A percentile compares a stretch with the other conserved stretches of the same genome.
phyloP scores from a whole-genome alignment of 495 filamentous ascomycete species.

The Pyronema domesticum region DNA sequence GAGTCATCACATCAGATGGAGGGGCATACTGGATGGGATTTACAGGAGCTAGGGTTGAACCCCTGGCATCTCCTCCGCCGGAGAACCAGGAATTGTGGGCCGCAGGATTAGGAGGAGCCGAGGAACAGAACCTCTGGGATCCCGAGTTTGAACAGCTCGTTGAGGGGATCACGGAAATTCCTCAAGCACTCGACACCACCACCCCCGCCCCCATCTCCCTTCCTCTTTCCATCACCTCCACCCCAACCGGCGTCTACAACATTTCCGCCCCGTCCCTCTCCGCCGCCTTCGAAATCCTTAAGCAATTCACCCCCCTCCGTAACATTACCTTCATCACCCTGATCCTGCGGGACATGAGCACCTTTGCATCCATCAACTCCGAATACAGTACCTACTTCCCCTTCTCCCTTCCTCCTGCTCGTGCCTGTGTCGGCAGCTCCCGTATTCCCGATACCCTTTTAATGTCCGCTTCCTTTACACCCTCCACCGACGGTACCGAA shows the following conservation, averaged over 20 bases:
- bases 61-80: slow-evolving; percentile 25
- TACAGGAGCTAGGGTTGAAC: slow-evolving; percentile 36
- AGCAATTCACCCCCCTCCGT: slow-evolving; percentile 23
- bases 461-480: slow-evolving; percentile 35
- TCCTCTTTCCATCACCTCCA: slow-evolving; percentile 19
- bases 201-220: slow-evolving; percentile 40
- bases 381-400: slow-evolving; percentile 53
- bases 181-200: neutral
- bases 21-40: slow-evolving; percentile 51
- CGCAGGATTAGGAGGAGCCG: slow-evolving; percentile 24
- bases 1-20: slow-evolving; percentile 37
- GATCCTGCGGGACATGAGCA: slow-evolving; percentile 58
- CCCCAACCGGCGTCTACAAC: slow-evolving; percentile 7
- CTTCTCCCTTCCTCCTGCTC: slow-evolving; percentile 62
- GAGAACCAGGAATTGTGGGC: slow-evolving; percentile 6
- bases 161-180: slow-evolving; percentile 8
- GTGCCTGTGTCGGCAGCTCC: slow-evolving; percentile 61
- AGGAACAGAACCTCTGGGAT: slow-evolving; percentile 34
- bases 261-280: slow-evolving; percentile 3
- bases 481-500: too few relatives aligned
- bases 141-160: slow-evolving; percentile 26
- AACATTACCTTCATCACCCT: slow-evolving; percentile 60
- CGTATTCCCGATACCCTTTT: slow-evolving; percentile 44
- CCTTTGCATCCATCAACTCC: slow-evolving; percentile 56
- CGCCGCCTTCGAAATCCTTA: slow-evolving; percentile 10